phyloP scores from a whole-genome alignment of 306 rosid genomes.

The Acacia crassicarpa region DNA sequence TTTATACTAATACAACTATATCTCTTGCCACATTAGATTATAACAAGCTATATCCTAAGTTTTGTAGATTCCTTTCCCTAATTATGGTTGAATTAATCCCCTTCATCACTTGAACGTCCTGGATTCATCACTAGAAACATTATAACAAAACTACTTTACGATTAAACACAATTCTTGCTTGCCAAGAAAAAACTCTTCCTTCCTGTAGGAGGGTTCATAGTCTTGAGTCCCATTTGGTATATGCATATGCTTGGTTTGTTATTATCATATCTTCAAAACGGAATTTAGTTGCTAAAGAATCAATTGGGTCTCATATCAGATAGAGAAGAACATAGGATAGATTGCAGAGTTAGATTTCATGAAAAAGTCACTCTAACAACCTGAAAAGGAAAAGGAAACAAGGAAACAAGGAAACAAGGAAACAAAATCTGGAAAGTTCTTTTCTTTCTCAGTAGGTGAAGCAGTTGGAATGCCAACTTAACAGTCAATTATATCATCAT shows the following conservation, averaged over 20 bases:
- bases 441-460: neutral
- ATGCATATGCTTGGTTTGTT: neutral
- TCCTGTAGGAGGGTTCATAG: neutral
- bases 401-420: neutral
- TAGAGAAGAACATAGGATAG: neutral
- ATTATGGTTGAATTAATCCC: neutral
- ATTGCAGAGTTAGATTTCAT: neutral
- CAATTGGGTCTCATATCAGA: neutral
- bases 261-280: neutral
- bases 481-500: neutral
- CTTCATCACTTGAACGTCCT: neutral
- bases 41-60: neutral
- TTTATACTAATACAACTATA: no score
- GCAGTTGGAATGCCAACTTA: neutral
- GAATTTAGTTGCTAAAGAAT: neutral
- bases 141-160: neutral
- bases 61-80: neutral
- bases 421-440: neutral
- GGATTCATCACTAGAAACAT: no score
- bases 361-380: neutral
- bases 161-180: neutral
- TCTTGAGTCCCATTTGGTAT: neutral
- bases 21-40: neutral
- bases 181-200: neutral
- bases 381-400: neutral